A percentile compares a stretch with the other conserved stretches of the same genome.
Evolutionary conservation across 1,284 basidiomycete species (phyloP).

Genomic region (Melampsora americana): DNA sequence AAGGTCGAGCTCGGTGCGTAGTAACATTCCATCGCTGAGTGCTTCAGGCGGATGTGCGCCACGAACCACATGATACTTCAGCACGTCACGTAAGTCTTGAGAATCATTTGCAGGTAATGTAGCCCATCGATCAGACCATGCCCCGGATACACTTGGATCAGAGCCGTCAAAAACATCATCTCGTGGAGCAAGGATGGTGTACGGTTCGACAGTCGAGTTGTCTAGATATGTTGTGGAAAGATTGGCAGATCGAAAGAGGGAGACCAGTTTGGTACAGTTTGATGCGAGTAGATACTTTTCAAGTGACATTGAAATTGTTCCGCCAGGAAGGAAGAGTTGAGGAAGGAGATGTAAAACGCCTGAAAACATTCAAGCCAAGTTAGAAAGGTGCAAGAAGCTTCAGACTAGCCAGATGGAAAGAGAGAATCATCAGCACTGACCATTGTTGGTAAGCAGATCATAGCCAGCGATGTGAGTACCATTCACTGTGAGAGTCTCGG

Average conservation of each 20-base stretch:
- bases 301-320: slow-evolving; percentile 64
- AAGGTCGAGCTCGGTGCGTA: slow-evolving; percentile 67
- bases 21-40: slow-evolving; percentile 68
- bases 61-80: slow-evolving; percentile 80
- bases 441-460: slow-evolving; percentile 89
- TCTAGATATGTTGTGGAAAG: slow-evolving; percentile 74
- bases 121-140: slow-evolving; percentile 43
- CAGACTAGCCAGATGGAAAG: neutral
- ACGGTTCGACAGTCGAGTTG: slow-evolving; percentile 60
- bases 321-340: slow-evolving; percentile 72
- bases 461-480: slow-evolving; percentile 64
- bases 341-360: slow-evolving; percentile 86
- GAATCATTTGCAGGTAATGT: slow-evolving; percentile 66
- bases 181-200: slow-evolving; percentile 81
- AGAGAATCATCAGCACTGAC: slow-evolving; percentile 46
- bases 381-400: slow-evolving; percentile 27
- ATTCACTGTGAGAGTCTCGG: slow-evolving; percentile 59
- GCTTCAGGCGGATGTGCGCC: slow-evolving; percentile 69
- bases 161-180: slow-evolving; percentile 69
- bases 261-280: slow-evolving; percentile 86
- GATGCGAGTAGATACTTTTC: slow-evolving; percentile 88
- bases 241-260: slow-evolving; percentile 75
- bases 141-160: neutral
- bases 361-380: slow-evolving; percentile 48
- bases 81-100: slow-evolving; percentile 64